Conservation (phyloP, 495 filamentous ascomycete species). For the Penicillium tannophilum region DNA sequence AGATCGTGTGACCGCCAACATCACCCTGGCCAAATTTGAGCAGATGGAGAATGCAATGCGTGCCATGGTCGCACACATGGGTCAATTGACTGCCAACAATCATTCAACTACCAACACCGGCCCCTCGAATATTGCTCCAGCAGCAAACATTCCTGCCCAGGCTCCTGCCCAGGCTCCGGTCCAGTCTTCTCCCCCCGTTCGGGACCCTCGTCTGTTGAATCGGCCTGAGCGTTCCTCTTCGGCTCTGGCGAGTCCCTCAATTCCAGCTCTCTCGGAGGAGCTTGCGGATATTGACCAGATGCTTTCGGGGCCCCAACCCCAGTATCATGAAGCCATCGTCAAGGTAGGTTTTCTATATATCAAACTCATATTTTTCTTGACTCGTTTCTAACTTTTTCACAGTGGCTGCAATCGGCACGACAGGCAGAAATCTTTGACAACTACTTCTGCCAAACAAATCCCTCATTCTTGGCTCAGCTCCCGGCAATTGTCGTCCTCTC, state of each 20-base stretch:
- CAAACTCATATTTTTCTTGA: not conserved
- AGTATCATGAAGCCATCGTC: not conserved
- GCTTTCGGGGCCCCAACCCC: not conserved
- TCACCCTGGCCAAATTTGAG: conserved; percentile 73
- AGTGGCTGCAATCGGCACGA: not conserved
- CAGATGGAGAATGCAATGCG: conserved; percentile 74
- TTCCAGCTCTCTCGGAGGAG: not conserved
- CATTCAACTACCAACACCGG: not conserved
- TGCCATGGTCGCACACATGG: conserved; percentile 46
- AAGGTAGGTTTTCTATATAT: not conserved
- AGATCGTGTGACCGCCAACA: conserved; percentile 48
- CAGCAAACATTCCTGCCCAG: no score
- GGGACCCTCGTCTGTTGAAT: not conserved
- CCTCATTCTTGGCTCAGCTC: not conserved
- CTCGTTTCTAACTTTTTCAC: not conserved
- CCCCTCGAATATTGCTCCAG: no score
- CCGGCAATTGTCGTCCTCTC: not conserved
- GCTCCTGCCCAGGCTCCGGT: not conserved
- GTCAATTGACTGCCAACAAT: not conserved
- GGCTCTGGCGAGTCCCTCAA: not conserved
- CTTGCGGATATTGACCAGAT: not conserved
- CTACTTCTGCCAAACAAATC: not conserved
- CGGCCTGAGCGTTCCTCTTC: not conserved
- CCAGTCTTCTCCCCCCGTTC: not conserved
- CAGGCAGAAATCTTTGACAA: not conserved